phyloP scores from a whole-genome alignment of 2,329 filamentous ascomycete genomes.

The Fusarium beomiforme region DNA sequence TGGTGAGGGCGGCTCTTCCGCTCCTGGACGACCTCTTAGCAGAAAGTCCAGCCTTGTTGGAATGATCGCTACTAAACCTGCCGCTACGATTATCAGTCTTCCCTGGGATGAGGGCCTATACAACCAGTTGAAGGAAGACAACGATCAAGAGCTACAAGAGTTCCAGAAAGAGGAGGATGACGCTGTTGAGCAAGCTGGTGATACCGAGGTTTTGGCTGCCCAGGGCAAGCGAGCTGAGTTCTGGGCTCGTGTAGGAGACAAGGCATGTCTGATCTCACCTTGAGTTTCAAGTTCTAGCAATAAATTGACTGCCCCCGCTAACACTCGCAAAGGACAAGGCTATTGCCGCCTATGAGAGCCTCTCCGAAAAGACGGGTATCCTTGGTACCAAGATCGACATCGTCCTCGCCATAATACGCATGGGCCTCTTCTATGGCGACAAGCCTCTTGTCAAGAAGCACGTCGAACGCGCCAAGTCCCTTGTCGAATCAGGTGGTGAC shows the following conservation, averaged over 20 bases:
- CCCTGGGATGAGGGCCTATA: constrained; percentile 94
- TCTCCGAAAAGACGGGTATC: constrained; percentile 97
- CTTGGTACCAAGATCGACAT: constrained; percentile 97
- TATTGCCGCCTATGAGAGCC: constrained; percentile 88
- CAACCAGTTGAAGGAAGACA: constrained; percentile 77
- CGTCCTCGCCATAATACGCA: constrained; percentile 93
- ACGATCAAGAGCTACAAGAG: constrained; percentile 78
- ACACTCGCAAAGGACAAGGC: constrained; percentile 79
- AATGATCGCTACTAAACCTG: constrained; percentile 78
- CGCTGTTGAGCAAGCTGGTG: constrained; percentile 93
- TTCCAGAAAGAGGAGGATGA: constrained; percentile 92
- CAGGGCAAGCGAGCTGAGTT: constrained; percentile 96
- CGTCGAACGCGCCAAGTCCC: constrained; percentile 85
- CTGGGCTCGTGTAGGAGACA: constrained; percentile 94
- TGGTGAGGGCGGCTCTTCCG: constrained; percentile 68
- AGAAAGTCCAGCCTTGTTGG: constrained; percentile 77
- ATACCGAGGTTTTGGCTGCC: constrained; percentile 93
- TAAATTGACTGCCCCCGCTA: constrained; percentile 13
- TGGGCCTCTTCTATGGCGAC: constrained; percentile 96
- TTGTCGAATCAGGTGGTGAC: constrained; percentile 95
- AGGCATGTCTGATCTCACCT: constrained; percentile 66
- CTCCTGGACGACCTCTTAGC: constrained; percentile 66
- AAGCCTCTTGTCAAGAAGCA: constrained; percentile 93
- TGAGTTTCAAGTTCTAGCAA: background rate
- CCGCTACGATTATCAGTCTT: constrained; percentile 72